Evolutionary conservation across 169 alveolate genomes (phyloP).

Genomic region (Babesia bovis): DNA sequence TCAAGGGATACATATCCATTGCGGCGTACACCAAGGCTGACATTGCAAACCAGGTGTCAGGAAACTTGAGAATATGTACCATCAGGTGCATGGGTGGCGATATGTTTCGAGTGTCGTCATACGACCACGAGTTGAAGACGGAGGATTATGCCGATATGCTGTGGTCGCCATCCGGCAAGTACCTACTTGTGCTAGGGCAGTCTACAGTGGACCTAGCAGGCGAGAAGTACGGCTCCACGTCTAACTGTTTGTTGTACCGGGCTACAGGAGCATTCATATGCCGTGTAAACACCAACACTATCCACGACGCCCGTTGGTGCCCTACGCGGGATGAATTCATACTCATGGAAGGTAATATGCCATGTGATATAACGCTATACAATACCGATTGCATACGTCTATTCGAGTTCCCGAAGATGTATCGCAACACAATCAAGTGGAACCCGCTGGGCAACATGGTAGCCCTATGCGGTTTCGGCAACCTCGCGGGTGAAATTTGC

Average conservation of each 20-base stretch:
- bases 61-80: slow-evolving; percentile 53
- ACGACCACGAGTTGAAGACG: slow-evolving; percentile 51
- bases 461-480: slow-evolving; percentile 78
- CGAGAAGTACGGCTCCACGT: slow-evolving; percentile 65
- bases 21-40: slow-evolving; percentile 63
- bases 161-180: slow-evolving; percentile 66
- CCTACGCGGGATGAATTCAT: slow-evolving; percentile 68
- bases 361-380: slow-evolving; percentile 68
- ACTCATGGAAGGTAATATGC: slow-evolving; percentile 75
- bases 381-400: slow-evolving; percentile 56
- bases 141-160: slow-evolving; percentile 66
- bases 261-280: slow-evolving; percentile 20
- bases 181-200: slow-evolving; percentile 52
- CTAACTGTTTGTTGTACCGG: slow-evolving; percentile 57
- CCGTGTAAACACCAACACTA: slow-evolving; percentile 61
- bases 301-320: slow-evolving; percentile 79
- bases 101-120: slow-evolving; percentile 8
- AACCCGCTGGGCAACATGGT: slow-evolving; percentile 76
- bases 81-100: slow-evolving; percentile 8
- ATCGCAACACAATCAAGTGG: slow-evolving; percentile 78
- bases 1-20: neutral
- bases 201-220: slow-evolving; percentile 69
- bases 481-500: slow-evolving; percentile 75
- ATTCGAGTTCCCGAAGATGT: slow-evolving; percentile 63
- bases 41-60: slow-evolving; percentile 26